Base-by-base conservation (phyloP, 2,329 filamentous ascomycete genomes). In the Aspergillus sp. region DNA sequence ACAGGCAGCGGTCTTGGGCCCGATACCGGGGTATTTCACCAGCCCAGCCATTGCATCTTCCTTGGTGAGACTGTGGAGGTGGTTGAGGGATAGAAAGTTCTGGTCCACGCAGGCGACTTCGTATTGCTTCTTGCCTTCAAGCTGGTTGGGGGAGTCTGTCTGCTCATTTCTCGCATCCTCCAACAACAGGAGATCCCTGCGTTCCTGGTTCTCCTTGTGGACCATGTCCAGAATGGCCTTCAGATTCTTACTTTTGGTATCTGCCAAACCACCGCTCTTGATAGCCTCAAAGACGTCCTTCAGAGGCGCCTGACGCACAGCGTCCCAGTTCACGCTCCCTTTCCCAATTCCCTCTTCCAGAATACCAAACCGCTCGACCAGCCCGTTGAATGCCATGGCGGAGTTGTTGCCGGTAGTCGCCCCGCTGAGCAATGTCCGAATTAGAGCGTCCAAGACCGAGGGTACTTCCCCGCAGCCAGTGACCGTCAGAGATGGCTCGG, bases 251-350 rank as follows among this genome's bases (percentile, higher is more conserved):
- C 75, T 78, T 57, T 88, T 91, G 11, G 68, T 67, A n/a, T 73
- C 70, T 2, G 76, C 80, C 2, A 88, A 64, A 0, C 86, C 86
- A 7, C 82, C 83, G 5, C 63, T 60, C 44, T 75, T 77, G 49
- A 91, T 86, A 0, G 81, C 74, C 31, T 79, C 62, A 28, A 72
- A 74, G n/a, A 91, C 65, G 4, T 80, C 73, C 24, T 71, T 64
- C 4, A 73, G 52, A 1, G 73, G 56, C 2, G 78, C 74, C 15
- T 63, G 55, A 14, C 76, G 72, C 2, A 88, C 78, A 7, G 74
- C 75, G 44, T 85, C 74, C 80, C 82, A 89, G 51, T 86, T 67
- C 5, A 86, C 78, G 34, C 79, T 83, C 3, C 79, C 80, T 44
- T 79, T 76, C 4, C 80, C 80, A 7, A 80, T 61, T 5, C 80